These are phyloP conservation scores for Epichloe glyceriae DNA, from an alignment of 2,329 filamentous ascomycete genomes.

Conservation along the genomic window DNA sequence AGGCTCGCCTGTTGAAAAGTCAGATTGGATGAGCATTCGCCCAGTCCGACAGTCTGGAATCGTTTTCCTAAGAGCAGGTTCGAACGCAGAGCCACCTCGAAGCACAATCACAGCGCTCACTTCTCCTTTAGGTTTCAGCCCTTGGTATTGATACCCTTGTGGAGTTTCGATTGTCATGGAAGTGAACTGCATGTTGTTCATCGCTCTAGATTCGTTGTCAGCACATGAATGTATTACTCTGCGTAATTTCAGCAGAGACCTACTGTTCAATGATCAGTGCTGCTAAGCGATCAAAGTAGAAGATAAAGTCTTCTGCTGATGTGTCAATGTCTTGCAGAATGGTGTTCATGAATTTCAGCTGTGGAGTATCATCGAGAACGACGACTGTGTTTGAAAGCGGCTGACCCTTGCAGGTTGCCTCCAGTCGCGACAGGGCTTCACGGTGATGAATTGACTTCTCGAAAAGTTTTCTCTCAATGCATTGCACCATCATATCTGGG, in stretches of 20 bases:
- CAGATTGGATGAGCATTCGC: constrained; percentile 81
- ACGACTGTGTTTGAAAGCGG: constrained; percentile 64
- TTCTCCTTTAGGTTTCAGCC: constrained; percentile 56
- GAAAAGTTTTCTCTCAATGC: constrained; percentile 75
- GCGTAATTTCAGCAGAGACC: constrained; percentile 13
- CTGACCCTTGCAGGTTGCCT: constrained; percentile 55
- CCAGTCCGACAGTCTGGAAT: constrained; percentile 89
- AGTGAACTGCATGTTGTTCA: constrained; percentile 64
- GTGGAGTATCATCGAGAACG: constrained; percentile 61
- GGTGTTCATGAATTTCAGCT: constrained; percentile 80
- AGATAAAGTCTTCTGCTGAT: constrained; percentile 80
- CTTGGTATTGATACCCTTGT: constrained; percentile 53
- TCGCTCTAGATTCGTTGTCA: constrained; percentile 38
- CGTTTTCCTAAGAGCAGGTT: constrained; percentile 76
- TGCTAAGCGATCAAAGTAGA: constrained; percentile 87
- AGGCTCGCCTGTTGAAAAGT: constrained; percentile 72
- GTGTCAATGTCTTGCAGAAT: constrained; percentile 74
- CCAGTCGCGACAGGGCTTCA: constrained; percentile 62
- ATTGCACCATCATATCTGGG: constrained; percentile 80
- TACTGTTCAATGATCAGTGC: constrained; percentile 73
- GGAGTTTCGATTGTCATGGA: constrained; percentile 56
- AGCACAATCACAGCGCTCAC: constrained; percentile 80
- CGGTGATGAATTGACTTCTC: constrained; percentile 79
- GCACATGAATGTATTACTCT: constrained; percentile 1
- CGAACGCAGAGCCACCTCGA: constrained; percentile 77